These are phyloP conservation scores for Albophoma yamanashiensis DNA, from an alignment of 2,329 filamentous ascomycete species.

Conservation along the genomic window DNA sequence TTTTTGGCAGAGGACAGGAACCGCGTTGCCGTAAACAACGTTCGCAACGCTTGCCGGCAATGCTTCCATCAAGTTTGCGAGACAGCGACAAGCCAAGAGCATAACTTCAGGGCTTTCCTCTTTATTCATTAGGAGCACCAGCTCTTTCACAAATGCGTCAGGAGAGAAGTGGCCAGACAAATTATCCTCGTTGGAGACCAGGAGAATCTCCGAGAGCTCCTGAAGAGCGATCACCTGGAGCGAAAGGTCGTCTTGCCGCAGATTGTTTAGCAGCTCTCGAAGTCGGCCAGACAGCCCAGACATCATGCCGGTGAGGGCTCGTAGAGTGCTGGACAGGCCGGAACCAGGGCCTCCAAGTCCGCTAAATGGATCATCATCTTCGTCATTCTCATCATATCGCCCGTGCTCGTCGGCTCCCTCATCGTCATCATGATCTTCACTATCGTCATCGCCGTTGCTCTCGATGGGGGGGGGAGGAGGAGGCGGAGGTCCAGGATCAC, in stretches of 20 bases:
- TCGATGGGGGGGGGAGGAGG: slow-evolving; percentile 26
- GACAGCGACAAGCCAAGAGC: slow-evolving; percentile 88
- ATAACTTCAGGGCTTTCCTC: slow-evolving; percentile 96
- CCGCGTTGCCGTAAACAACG: slow-evolving; percentile 93
- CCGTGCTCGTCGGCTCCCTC: slow-evolving; percentile 36
- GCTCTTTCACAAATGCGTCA: slow-evolving; percentile 89
- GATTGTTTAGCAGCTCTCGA: slow-evolving; percentile 62
- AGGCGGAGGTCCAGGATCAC: slow-evolving; percentile 27
- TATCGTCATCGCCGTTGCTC: slow-evolving; percentile 26
- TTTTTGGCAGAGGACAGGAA: slow-evolving; percentile 90
- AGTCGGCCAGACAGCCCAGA: slow-evolving; percentile 71
- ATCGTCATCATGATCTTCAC: slow-evolving; percentile 17
- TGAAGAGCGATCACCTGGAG: slow-evolving; percentile 86
- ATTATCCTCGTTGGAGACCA: slow-evolving; percentile 95
- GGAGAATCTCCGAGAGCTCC: slow-evolving; percentile 82
- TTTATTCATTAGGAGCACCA: slow-evolving; percentile 85
- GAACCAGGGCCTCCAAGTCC: slow-evolving; percentile 58
- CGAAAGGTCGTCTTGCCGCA: slow-evolving; percentile 79
- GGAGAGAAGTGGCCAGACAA: slow-evolving; percentile 90
- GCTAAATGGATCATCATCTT: slow-evolving; percentile 54
- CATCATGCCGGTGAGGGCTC: slow-evolving; percentile 87
- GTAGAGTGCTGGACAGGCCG: slow-evolving; percentile 67
- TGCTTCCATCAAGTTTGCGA: slow-evolving; percentile 97
- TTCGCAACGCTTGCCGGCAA: slow-evolving; percentile 86
- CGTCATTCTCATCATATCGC: slow-evolving; percentile 47